Conservation (phyloP, 331 rosid species). For the Acacia concinna region DNA sequence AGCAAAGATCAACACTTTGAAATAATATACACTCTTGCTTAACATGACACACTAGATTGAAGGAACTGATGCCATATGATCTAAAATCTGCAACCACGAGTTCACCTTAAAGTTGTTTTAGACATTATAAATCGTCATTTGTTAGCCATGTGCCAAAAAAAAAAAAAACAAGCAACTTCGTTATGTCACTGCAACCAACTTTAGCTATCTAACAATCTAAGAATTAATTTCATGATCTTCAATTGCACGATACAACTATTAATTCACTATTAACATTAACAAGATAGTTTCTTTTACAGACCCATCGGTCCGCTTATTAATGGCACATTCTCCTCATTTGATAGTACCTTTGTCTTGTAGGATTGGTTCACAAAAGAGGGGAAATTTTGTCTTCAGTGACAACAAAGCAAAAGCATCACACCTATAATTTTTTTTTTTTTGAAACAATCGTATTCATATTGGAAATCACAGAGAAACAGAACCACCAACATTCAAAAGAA, state of each 20-base stretch:
- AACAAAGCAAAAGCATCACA: constrained; percentile 18
- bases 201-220: constrained; percentile 1
- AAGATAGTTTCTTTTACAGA: neutral
- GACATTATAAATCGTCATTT: neutral
- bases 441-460: neutral
- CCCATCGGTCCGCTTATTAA: neutral
- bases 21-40: neutral
- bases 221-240: neutral
- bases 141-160: neutral
- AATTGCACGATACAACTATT: neutral
- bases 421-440: neutral
- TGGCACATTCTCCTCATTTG: neutral
- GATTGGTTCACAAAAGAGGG: neutral
- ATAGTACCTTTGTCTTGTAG: neutral
- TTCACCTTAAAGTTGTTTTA: neutral
- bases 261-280: neutral
- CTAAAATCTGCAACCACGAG: neutral
- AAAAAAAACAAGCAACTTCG: neutral
- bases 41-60: neutral
- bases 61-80: neutral
- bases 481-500: neutral
- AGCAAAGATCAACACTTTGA: constrained; percentile 21
- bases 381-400: constrained; percentile 3
- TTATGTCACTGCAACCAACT: neutral
- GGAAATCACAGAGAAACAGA: neutral